phyloP scores from a whole-genome alignment of 306 rosid species.

The Acacia acuminata region DNA sequence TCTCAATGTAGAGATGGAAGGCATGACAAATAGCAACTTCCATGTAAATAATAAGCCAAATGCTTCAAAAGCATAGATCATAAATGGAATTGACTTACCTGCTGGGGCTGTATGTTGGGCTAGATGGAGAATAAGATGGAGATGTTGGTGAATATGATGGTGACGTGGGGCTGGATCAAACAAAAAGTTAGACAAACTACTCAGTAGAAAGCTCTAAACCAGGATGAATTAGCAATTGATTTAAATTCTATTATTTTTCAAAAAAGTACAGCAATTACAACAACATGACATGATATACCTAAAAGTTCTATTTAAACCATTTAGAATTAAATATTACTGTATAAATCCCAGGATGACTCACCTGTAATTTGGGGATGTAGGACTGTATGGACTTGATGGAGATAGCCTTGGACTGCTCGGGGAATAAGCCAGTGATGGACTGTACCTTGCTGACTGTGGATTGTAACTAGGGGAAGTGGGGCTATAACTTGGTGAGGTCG shows the following conservation, averaged over 20 bases:
- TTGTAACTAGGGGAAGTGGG: conserved; percentile 94
- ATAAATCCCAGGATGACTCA: conserved; percentile 27
- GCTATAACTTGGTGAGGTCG: conserved; percentile 64
- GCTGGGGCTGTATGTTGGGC: conserved; percentile 96
- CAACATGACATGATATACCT: background rate
- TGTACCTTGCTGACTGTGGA: conserved; percentile 93
- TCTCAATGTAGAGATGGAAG: background rate
- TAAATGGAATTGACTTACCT: conserved; percentile 56
- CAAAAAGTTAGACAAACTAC: conserved; percentile 17
- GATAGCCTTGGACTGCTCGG: conserved; percentile 96
- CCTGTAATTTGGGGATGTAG: conserved; percentile 97
- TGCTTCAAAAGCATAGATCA: background rate
- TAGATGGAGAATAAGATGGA: conserved; percentile 93
- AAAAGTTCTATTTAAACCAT: background rate
- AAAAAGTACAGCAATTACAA: background rate
- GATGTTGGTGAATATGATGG: conserved; percentile 99
- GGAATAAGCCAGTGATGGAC: conserved; percentile 92
- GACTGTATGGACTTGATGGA: conserved; percentile 96
- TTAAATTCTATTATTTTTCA: background rate
- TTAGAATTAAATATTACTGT: background rate
- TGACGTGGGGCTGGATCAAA: conserved; percentile 82
- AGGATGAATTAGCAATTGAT: conserved; percentile 6
- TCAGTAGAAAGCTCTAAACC: conserved; percentile 10
- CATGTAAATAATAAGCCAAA: background rate
- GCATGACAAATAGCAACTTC: conserved; percentile 3